A percentile compares a stretch with the other conserved stretches of the same genome.
Conservation (phyloP, 2,329 filamentous ascomycete genomes). For the Sordariomycetes sp. region DNA sequence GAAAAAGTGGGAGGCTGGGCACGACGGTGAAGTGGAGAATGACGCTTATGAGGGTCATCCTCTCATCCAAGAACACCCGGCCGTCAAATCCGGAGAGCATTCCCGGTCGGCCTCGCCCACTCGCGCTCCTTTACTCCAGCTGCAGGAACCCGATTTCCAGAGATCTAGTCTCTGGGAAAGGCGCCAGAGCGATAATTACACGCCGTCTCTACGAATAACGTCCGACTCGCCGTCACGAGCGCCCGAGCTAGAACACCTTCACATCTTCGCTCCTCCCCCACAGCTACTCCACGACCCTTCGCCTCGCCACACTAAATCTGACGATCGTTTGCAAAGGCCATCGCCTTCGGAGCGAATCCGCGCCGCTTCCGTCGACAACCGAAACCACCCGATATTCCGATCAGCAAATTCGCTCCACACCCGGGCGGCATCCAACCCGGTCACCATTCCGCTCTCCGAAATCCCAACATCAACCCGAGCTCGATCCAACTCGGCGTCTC, state of each 20-base stretch:
- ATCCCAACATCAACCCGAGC: background rate
- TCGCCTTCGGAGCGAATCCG: background rate
- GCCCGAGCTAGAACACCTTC: background rate
- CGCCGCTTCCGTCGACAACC: background rate
- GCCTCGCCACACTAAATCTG: background rate
- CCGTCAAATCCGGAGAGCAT: background rate
- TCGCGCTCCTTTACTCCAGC: background rate
- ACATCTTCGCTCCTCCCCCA: background rate
- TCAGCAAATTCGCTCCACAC: background rate
- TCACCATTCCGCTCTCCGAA: background rate
- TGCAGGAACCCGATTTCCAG: background rate
- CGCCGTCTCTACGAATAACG: background rate
- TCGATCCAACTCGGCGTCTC: background rate
- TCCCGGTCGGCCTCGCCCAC: background rate
- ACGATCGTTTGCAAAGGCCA: background rate
- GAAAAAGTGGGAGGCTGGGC: constrained; percentile 1
- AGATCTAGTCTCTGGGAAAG: constrained; percentile 1
- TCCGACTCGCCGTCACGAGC: background rate
- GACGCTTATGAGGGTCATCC: background rate
- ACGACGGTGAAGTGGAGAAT: background rate
- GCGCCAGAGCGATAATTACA: background rate
- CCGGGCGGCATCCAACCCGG: background rate
- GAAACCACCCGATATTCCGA: background rate
- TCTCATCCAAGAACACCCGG: background rate
- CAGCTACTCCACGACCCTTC: background rate